phyloP scores from a whole-genome alignment of 2,329 filamentous ascomycete species.

The Trichoderma sp. region DNA sequence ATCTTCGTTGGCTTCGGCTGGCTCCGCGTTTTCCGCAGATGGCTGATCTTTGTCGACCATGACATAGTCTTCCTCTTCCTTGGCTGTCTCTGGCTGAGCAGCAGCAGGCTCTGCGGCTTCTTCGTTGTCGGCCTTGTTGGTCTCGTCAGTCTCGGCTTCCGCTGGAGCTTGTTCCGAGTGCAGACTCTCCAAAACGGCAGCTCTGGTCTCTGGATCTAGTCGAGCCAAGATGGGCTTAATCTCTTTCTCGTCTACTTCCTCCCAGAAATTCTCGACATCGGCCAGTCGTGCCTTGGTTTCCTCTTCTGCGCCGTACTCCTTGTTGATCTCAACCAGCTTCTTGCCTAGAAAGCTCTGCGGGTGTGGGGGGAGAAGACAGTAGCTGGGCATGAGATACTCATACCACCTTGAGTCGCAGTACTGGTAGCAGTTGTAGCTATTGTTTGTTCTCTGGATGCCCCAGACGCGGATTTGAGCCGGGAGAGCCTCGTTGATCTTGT shows the following conservation, averaged over 20 bases:
- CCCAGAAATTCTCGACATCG: slow-evolving; percentile 81
- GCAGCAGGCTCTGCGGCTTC: slow-evolving; percentile 11
- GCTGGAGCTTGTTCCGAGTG: slow-evolving; percentile 40
- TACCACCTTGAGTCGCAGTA: slow-evolving; percentile 94
- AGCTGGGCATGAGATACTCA: slow-evolving; percentile 92
- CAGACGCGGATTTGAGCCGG: slow-evolving; percentile 89
- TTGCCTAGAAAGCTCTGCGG: slow-evolving; percentile 81
- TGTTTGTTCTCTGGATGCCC: slow-evolving; percentile 87
- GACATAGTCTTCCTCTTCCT: slow-evolving; percentile 27
- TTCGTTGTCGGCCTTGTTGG: slow-evolving; percentile 20
- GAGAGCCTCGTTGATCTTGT: slow-evolving; percentile 85
- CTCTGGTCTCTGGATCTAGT: slow-evolving; percentile 61
- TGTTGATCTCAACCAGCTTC: slow-evolving; percentile 74
- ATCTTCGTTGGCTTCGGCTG: slow-evolving; percentile 23
- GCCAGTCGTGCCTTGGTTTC: slow-evolving; percentile 65
- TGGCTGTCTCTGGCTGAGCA: slow-evolving; percentile 21
- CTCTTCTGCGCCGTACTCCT: slow-evolving; percentile 68
- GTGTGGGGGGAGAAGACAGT: slow-evolving; percentile 89
- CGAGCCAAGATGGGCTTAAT: slow-evolving; percentile 67
- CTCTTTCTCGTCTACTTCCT: slow-evolving; percentile 72
- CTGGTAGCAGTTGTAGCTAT: slow-evolving; percentile 91
- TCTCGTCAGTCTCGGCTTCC: slow-evolving; percentile 22
- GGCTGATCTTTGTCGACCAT: slow-evolving; percentile 23
- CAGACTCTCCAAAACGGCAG: slow-evolving; percentile 60
- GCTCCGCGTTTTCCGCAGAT: slow-evolving; percentile 20